phyloP scores from a whole-genome alignment of 192 early-diverging fungal species.

The Entomortierella beljakovae region DNA sequence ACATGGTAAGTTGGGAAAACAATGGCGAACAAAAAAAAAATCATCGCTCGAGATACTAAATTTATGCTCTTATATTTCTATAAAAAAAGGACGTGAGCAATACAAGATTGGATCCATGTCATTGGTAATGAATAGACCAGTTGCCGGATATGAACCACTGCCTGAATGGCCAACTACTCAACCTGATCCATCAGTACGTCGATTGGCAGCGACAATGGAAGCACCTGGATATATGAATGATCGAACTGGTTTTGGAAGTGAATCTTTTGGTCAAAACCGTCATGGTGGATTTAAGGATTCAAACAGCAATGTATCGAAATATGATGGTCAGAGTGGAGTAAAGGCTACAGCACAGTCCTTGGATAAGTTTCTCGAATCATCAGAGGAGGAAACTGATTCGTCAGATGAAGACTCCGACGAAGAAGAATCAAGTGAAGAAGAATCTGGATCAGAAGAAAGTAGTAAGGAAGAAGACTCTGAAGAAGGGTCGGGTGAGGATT shows the following conservation, averaged over 20 bases:
- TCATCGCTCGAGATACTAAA: no score
- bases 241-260: constrained; percentile 58
- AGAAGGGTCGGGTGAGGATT: constrained; percentile 19
- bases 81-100: constrained; percentile 54
- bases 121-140: constrained; percentile 64
- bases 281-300: background rate
- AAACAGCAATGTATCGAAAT: background rate
- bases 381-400: constrained; percentile 51
- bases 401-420: constrained; percentile 56
- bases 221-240: constrained; percentile 45
- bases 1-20: constrained; percentile 47
- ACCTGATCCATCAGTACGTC: constrained; percentile 65
- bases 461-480: constrained; percentile 45
- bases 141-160: constrained; percentile 81
- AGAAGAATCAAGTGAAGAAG: constrained; percentile 58
- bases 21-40: no score
- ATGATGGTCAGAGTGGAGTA: constrained; percentile 44
- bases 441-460: constrained; percentile 26
- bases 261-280: constrained; percentile 30
- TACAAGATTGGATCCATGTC: constrained; percentile 78
- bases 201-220: constrained; percentile 63
- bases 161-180: constrained; percentile 80
- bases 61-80: constrained; percentile 13
- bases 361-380: constrained; percentile 56
- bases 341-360: constrained; percentile 57